Conservation (phyloP, 208 protist species). For the Vickermania ingenoplastis region DNA sequence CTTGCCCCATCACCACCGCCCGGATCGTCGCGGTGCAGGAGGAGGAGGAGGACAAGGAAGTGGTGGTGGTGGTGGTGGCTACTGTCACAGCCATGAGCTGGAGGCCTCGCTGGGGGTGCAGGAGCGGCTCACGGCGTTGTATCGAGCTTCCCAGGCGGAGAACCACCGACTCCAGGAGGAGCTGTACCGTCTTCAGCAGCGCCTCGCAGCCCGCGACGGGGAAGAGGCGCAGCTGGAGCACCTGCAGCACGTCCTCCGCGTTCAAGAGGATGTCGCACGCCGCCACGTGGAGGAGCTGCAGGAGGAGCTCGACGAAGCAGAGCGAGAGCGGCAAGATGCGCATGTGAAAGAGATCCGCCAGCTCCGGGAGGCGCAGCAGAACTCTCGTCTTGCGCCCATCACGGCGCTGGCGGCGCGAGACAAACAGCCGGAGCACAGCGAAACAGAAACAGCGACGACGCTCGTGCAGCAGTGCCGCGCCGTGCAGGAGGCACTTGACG, state of each 20-base stretch:
- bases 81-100: neutral
- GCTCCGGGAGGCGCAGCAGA: conserved; percentile 7
- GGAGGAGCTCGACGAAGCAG: conserved; percentile 6
- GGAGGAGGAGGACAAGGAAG: too few species aligned
- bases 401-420: conserved; percentile 4
- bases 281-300: too few species aligned
- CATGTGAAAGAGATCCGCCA: neutral
- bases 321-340: conserved; percentile 7
- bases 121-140: neutral
- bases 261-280: neutral
- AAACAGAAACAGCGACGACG: conserved; percentile 4
- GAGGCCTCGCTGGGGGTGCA: neutral
- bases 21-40: too few species aligned
- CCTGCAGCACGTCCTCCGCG: neutral
- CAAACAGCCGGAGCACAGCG: neutral
- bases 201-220: neutral
- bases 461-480: neutral
- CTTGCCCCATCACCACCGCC: too few species aligned
- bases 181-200: conserved; percentile 7
- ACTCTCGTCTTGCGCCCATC: conserved; percentile 4
- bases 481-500: conserved; percentile 1
- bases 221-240: neutral
- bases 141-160: neutral
- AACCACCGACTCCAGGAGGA: neutral
- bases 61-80: neutral